Evolutionary conservation across 257 asterid genomes (phyloP).

Genomic region (Perilla frutescens): DNA sequence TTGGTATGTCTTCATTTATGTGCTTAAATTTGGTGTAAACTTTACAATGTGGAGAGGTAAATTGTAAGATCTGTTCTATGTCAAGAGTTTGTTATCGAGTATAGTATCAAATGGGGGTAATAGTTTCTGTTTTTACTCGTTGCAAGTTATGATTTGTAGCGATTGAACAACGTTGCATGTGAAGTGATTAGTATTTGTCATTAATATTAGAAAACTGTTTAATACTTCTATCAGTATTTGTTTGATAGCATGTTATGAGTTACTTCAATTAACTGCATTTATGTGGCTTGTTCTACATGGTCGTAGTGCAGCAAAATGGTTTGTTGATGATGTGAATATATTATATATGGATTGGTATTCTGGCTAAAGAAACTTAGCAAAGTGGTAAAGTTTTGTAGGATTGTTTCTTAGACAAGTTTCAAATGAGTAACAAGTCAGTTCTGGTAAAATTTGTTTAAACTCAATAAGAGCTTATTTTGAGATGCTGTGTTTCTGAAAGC

Average conservation of each 20-base stretch:
- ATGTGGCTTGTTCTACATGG: too few relatives aligned
- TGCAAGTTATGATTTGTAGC: neutral
- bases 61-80: neutral
- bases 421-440: neutral
- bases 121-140: neutral
- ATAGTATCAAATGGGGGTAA: neutral
- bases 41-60: constrained; percentile 5
- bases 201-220: too few relatives aligned
- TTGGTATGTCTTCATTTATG: neutral
- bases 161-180: neutral
- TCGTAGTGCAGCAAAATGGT: neutral
- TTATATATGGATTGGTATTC: neutral
- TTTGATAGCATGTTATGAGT: too few relatives aligned
- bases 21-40: constrained; percentile 1
- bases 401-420: neutral
- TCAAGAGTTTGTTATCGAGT: neutral
- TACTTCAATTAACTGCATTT: too few relatives aligned
- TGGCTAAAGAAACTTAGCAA: neutral
- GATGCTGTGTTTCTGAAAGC: constrained; percentile 2
- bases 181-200: neutral
- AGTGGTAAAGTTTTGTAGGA: neutral
- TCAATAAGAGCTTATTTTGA: neutral
- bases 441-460: neutral
- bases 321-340: neutral
- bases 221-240: too few relatives aligned